Evolutionary conservation across 768 basidiomycete genomes (phyloP).

Genomic region (Mycena galericulata): DNA sequence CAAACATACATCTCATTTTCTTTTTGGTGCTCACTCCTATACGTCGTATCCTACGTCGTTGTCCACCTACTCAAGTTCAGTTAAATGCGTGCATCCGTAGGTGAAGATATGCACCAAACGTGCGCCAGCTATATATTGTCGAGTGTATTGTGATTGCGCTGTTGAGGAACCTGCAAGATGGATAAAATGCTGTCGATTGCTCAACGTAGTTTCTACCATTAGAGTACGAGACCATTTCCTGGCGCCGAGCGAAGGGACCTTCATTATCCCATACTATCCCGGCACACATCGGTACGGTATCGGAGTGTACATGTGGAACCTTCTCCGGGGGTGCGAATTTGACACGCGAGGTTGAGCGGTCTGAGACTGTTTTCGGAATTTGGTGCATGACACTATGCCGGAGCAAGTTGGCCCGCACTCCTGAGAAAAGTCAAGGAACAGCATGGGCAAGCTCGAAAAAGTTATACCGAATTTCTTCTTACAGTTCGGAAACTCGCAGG

Average conservation of each 20-base stretch:
- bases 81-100: too few species aligned
- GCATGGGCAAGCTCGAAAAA: background rate
- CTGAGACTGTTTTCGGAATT: background rate
- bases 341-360: background rate
- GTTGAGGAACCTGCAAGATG: too few species aligned
- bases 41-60: too few species aligned
- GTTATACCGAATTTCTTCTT: constrained; percentile 4
- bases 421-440: background rate
- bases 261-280: constrained; percentile 2
- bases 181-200: too few species aligned
- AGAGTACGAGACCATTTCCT: too few species aligned
- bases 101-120: too few species aligned
- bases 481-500: background rate
- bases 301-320: background rate
- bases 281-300: background rate
- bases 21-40: too few species aligned
- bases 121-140: too few species aligned
- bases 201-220: too few species aligned
- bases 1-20: too few species aligned
- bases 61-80: too few species aligned
- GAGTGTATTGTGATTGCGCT: too few species aligned
- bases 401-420: constrained; percentile 6
- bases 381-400: constrained; percentile 1
- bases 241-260: constrained; percentile 6
- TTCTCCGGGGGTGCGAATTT: background rate